A percentile compares a stretch with the other conserved stretches of the same genome.
Evolutionary conservation across 2,329 filamentous ascomycete species (phyloP).

Genomic region (Fusarium sulawesiense): DNA sequence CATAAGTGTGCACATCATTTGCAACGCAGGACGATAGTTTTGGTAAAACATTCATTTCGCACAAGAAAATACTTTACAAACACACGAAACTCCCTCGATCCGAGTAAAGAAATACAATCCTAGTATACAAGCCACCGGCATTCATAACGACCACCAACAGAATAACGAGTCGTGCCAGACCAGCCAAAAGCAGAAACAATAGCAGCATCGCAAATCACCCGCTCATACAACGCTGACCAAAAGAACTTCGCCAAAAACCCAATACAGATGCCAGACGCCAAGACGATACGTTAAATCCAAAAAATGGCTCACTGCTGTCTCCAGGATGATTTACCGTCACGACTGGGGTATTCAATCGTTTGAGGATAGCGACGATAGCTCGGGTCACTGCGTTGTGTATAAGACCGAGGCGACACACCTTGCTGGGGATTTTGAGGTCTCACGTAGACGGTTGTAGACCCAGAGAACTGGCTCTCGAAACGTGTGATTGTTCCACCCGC

Average conservation of each 20-base stretch:
- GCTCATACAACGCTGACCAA: neutral
- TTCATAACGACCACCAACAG: neutral
- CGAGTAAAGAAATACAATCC: neutral
- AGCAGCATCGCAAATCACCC: neutral
- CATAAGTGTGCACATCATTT: neutral
- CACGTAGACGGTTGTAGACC: neutral
- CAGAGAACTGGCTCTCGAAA: slow-evolving; percentile 15
- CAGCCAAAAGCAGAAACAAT: neutral
- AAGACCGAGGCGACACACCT: neutral
- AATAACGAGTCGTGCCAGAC: neutral
- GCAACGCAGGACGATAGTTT: neutral
- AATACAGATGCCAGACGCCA: too few relatives aligned
- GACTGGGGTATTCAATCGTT: neutral
- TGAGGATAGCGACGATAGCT: neutral
- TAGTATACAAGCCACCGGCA: neutral
- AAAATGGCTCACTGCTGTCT: neutral
- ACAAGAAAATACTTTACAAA: neutral
- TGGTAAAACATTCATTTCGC: neutral
- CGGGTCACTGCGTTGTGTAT: neutral
- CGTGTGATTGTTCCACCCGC: slow-evolving; percentile 1
- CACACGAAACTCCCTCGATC: neutral
- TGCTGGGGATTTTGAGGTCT: neutral
- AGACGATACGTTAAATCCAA: neutral
- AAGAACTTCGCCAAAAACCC: neutral
- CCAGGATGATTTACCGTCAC: neutral